These are phyloP conservation scores for Geotrichum aggregatum DNA, from an alignment of 1,139 yeast species.

Conservation along the genomic window DNA sequence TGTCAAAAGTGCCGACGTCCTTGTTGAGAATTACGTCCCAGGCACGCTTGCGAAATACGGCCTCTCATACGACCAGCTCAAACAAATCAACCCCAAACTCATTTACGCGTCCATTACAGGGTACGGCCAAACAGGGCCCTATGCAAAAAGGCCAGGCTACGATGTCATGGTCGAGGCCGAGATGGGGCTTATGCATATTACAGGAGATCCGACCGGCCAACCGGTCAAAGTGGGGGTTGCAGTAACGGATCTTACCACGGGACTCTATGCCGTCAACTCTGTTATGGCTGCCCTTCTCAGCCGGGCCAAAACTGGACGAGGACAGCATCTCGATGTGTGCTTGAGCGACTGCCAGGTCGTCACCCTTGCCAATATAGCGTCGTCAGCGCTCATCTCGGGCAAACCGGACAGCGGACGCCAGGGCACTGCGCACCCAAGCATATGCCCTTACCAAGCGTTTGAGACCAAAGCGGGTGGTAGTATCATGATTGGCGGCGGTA, in stretches of 20 bases:
- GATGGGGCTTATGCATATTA: conserved; percentile 45
- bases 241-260: conserved; percentile 44
- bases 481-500: conserved; percentile 45
- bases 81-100: conserved; percentile 32
- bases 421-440: conserved; percentile 45
- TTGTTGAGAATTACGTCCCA: conserved; percentile 44
- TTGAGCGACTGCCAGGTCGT: conserved; percentile 43
- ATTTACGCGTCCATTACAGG: conserved; percentile 44
- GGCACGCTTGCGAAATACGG: conserved; percentile 41
- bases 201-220: conserved; percentile 42
- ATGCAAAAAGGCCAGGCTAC: conserved; percentile 41
- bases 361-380: conserved; percentile 42
- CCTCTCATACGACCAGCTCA: conserved; percentile 36
- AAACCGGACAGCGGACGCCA: conserved; percentile 42
- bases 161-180: conserved; percentile 48
- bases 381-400: conserved; percentile 41
- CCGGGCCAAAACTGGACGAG: conserved; percentile 35
- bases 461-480: conserved; percentile 39
- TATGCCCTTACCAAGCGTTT: conserved; percentile 44
- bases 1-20: conserved; percentile 38
- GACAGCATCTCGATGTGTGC: conserved; percentile 40
- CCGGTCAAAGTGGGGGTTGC: conserved; percentile 47
- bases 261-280: conserved; percentile 41
- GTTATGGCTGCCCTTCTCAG: conserved; percentile 41
- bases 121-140: conserved; percentile 42